Base-by-base conservation (phyloP, 495 filamentous ascomycete species). In the Hypomontagnella monticulosa region DNA sequence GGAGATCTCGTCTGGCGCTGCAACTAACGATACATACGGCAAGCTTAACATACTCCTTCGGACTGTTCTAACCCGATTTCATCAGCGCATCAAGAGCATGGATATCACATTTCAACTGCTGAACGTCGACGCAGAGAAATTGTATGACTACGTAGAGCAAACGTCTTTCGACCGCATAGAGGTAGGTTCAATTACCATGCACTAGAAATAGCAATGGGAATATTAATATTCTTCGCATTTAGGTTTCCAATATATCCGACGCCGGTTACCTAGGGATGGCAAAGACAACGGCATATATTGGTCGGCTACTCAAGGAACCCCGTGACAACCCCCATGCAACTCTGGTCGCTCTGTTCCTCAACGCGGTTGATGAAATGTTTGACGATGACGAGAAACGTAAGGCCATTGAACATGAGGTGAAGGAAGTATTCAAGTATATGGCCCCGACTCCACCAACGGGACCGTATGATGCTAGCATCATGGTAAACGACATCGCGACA, bases 11-110 rank as follows among this genome's bases (percentile, higher is more conserved):
- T 33, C 41, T 7, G 63, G 56, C 9, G 18, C 41, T 4, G 55
- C 63, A 33, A 70, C 54, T 4, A 69, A 65, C 19, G 76, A 78
- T 47, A 37, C 66, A 4, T 77, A 76, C 59, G 74, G 74, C 44
- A 75, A 74, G 34, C 37, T 78, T 0, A 67, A 50, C 37, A 53
- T 56, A 37, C 55, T 71, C 40, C 42, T 78, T 27, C 50, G 44
- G 8, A 59, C 27, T 30, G n/a, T 62, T 2, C 38, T 77, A 7
- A n/a, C 19, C 10, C 37, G 36, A 11, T 72, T 72, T 33, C 50
- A 60, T 18, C 10, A 15, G 3, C 60, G 61, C 18, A 16, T 72
- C 14, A 19, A 33, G 42, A 53, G 14, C n/a, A 15, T 16, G 14
- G 33, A 60, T 14, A 34, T 63, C 10, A 19, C 36, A 27, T 63